Evolutionary conservation across 441 rosid genomes (phyloP).

Genomic region (Erysimum cheiri): DNA sequence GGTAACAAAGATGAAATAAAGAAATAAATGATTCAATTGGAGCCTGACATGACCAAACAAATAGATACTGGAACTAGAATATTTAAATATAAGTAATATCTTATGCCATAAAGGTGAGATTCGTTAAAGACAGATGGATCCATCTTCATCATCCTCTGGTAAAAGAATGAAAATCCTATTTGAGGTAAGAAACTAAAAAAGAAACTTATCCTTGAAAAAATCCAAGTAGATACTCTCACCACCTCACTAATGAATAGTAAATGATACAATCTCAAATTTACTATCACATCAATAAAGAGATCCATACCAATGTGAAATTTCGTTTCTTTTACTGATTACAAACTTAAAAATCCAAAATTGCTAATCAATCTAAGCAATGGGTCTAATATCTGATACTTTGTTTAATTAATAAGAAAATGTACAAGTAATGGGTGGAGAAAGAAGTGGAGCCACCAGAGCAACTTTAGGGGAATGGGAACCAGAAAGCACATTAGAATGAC

Average conservation of each 20-base stretch:
- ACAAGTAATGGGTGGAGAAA: conserved; percentile 27
- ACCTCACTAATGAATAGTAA: too few relatives aligned
- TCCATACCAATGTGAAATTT: not conserved
- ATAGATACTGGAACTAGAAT: not conserved
- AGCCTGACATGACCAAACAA: conserved; percentile 31
- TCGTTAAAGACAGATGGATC: not conserved
- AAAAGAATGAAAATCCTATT: not conserved
- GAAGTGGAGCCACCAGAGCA: conserved; percentile 56
- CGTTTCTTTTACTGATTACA: not conserved
- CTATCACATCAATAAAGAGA: not conserved
- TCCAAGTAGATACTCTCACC: conserved; percentile 3
- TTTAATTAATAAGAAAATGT: not conserved
- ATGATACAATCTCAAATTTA: conserved; percentile 5
- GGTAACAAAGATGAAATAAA: conserved; percentile 17
- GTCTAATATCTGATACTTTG: not conserved
- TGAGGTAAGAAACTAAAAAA: conserved; percentile 7
- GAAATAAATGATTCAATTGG: conserved; percentile 14
- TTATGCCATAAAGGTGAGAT: conserved; percentile 21
- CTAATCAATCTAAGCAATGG: not conserved
- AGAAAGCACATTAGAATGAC: conserved; percentile 38
- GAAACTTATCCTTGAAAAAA: conserved; percentile 4
- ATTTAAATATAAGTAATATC: not conserved
- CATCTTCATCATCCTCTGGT: not conserved
- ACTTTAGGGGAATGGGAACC: conserved; percentile 42
- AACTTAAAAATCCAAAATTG: not conserved